A percentile compares a stretch with the other conserved stretches of the same genome.
Evolutionary conservation across 75 land plant species (phyloP).

Genomic region (Cryptomeria japonica): DNA sequence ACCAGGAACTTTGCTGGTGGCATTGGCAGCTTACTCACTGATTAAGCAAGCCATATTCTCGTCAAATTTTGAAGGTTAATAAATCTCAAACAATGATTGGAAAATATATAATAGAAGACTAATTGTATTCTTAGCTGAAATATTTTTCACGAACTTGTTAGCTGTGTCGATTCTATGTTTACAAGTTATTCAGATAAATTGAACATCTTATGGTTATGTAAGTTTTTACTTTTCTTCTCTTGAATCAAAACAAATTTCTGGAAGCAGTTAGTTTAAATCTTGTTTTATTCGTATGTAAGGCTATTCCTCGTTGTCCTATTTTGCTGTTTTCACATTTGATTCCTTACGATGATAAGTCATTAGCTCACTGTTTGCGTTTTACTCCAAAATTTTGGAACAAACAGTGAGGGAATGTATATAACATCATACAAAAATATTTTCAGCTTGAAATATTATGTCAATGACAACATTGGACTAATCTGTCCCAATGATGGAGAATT

Average conservation of each 20-base stretch:
- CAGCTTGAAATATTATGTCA: not conserved
- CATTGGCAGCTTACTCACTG: not conserved
- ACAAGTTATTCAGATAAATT: not conserved
- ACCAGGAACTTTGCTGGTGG: not conserved
- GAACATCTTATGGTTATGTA: not conserved
- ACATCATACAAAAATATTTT: not conserved
- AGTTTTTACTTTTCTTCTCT: not conserved
- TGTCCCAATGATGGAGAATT: not conserved
- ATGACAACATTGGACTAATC: not conserved
- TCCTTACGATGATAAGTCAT: not conserved
- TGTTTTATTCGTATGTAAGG: slow-evolving; percentile 2
- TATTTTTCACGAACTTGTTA: not conserved
- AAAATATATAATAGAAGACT: not conserved
- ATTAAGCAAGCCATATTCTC: not conserved
- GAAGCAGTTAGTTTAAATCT: not conserved
- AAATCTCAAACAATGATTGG: not conserved
- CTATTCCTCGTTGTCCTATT: not conserved
- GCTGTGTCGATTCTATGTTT: not conserved
- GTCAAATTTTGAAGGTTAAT: not conserved
- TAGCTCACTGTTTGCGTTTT: not conserved
- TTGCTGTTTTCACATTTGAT: not conserved
- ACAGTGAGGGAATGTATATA: not conserved
- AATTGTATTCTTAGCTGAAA: not conserved
- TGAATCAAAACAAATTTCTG: not conserved
- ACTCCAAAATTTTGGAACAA: not conserved